Evolutionary conservation across 164 flowering plant genomes (phyloP), one percentile per base, ranked within the genome.

Genomic region (Dillenia turbinata): DNA sequence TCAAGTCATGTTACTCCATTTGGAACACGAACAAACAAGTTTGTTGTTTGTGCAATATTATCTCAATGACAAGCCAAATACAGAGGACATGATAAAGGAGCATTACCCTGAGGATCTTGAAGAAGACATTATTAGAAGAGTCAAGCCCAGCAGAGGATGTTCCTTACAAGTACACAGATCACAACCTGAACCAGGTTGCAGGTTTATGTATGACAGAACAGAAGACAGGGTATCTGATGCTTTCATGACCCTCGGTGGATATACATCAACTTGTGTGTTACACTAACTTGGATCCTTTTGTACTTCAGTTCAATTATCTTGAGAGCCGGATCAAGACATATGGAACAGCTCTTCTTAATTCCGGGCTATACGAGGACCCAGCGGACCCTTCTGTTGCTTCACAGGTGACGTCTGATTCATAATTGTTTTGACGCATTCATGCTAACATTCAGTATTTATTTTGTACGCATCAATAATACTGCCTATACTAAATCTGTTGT

Each of bases 361-460:
- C 94, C 54, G 86, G 88, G 57, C 71, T 69, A 0, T 79, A 75
- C 60, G 87, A 87, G 52, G 92, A 85, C 75, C 85, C 84, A 19
- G 58, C 67, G 55, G 99, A 95, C 61, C 96, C 99, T 44, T 73
- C 99, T 40, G 73, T 88, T 63, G 96, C 99, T 72, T 92, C 97
- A 33, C 89, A 90, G 92, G 99, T 95, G 61, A 63, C 60, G 12
- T 63, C 44, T 49, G 44, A 54, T 19, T 49, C 22, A 10, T 47
- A 19, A 22, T 10, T 22, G 46, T 44, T 44, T 12, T 24, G 40
- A 13, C 15, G 26, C 13, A 53, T 19, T 13, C 19, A 46, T 62
- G 47, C 44, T 44, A 3, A 2, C 13, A 19, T 9, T 53, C 5
- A 3, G 15, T 44, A 22, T 44, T 33, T 5, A 5, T 33, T 33